Evolutionary conservation across 2,329 filamentous ascomycete species (phyloP).

Genomic region (Aphanoascus verrucosus): DNA sequence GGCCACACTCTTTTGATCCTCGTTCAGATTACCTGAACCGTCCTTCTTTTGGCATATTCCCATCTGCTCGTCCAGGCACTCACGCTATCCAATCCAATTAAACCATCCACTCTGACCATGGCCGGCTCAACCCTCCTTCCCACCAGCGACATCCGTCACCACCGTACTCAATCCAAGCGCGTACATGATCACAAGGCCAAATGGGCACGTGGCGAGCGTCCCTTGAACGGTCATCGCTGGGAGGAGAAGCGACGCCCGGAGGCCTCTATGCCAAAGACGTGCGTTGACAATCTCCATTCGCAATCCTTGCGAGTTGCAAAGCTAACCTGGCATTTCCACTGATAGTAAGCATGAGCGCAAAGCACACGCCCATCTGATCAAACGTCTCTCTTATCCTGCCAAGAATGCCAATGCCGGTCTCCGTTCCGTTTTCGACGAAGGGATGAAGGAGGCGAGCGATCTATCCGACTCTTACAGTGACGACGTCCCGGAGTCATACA

Average conservation of each 20-base stretch:
- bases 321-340: background rate
- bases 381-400: background rate
- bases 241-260: background rate
- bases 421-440: constrained; percentile 25
- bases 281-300: background rate
- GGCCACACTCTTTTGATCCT: background rate
- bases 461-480: constrained; percentile 20
- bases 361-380: background rate
- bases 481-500: constrained; percentile 22
- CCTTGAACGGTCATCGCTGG: background rate
- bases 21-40: background rate
- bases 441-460: constrained; percentile 24
- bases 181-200: constrained; percentile 32
- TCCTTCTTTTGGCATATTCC: background rate
- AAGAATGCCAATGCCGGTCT: constrained; percentile 21
- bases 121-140: constrained; percentile 24
- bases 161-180: constrained; percentile 40
- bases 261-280: background rate
- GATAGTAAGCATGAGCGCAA: background rate
- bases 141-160: constrained; percentile 45
- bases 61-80: background rate
- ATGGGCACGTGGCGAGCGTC: constrained; percentile 30
- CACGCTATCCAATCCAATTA: background rate
- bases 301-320: background rate
- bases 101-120: constrained; percentile 15